Conservation (phyloP, 1,284 basidiomycete genomes). For the Heterobasidion parviporum region DNA sequence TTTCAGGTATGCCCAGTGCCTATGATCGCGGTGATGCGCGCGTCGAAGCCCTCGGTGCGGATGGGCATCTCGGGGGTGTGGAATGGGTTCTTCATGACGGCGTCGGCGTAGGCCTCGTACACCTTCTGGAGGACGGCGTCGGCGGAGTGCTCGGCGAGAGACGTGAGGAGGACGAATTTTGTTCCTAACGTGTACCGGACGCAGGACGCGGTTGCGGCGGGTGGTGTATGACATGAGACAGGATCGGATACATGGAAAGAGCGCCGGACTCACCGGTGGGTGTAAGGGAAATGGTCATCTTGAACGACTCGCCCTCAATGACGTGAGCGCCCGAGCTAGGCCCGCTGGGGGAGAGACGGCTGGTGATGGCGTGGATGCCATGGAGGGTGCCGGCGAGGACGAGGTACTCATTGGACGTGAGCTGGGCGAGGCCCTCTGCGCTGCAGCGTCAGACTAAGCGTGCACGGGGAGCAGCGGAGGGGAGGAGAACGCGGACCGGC, state of each 20-base stretch:
- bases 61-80: conserved; percentile 99
- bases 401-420: conserved; percentile 95
- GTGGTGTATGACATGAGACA: conserved; percentile 4
- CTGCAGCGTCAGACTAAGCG: conserved; percentile 4
- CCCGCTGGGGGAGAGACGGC: conserved; percentile 80
- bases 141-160: conserved; percentile 65
- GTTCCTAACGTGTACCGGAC: conserved; percentile 54
- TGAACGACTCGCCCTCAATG: conserved; percentile 92
- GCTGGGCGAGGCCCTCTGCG: conserved; percentile 76
- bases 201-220: no score
- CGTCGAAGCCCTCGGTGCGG: conserved; percentile 84
- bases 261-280: conserved; percentile 64
- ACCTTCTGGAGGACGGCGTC: conserved; percentile 74
- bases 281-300: conserved; percentile 84
- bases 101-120: conserved; percentile 88
- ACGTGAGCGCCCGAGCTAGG: conserved; percentile 84
- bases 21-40: conserved; percentile 53
- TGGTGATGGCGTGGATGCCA: conserved; percentile 97
- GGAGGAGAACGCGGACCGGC: conserved; percentile 45
- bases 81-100: conserved; percentile 99
- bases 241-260: not conserved
- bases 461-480: not conserved
- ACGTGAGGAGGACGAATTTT: conserved; percentile 93
- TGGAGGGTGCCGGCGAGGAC: conserved; percentile 96
- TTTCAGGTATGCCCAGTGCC: conserved; percentile 22